These are phyloP conservation scores for Ceratobasidium sp. DNA, from an alignment of 1,284 basidiomycete species.

Conservation along the genomic window DNA sequence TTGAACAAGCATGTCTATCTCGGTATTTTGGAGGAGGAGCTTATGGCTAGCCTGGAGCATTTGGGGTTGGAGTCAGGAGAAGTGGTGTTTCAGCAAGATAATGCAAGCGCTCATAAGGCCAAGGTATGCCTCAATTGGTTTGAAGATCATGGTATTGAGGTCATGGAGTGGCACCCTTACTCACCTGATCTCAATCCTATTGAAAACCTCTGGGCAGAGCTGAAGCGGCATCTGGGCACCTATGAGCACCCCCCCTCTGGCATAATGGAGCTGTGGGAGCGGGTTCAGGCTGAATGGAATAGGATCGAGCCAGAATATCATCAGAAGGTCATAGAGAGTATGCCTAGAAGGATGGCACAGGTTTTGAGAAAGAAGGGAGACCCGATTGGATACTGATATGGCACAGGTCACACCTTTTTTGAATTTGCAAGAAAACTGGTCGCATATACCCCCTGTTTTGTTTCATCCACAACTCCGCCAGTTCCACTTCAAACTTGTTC, in stretches of 20 bases:
- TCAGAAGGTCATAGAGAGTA: constrained; percentile 30
- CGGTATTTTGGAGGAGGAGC: constrained; percentile 4
- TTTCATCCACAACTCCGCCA: neutral
- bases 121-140: constrained; percentile 41
- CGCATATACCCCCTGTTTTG: neutral
- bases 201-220: constrained; percentile 43
- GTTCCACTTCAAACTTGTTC: neutral
- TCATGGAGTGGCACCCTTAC: constrained; percentile 42
- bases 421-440: constrained; percentile 11
- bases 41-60: constrained; percentile 15
- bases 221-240: constrained; percentile 21
- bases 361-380: constrained; percentile 24
- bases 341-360: constrained; percentile 26
- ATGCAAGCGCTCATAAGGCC: constrained; percentile 31
- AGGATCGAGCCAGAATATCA: constrained; percentile 16
- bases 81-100: constrained; percentile 46
- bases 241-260: constrained; percentile 6
- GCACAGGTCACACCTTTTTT: neutral
- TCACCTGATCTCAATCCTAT: constrained; percentile 47
- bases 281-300: constrained; percentile 20
- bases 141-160: constrained; percentile 32
- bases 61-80: constrained; percentile 15
- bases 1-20: constrained; percentile 22
- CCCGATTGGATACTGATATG: constrained; percentile 12
- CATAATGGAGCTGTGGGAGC: constrained; percentile 12